Percentiles rank a stretch among this genome's conserved stretches.
These are phyloP conservation scores for Leccinum broughii DNA, from an alignment of 768 basidiomycete genomes.

Conservation along the genomic window DNA sequence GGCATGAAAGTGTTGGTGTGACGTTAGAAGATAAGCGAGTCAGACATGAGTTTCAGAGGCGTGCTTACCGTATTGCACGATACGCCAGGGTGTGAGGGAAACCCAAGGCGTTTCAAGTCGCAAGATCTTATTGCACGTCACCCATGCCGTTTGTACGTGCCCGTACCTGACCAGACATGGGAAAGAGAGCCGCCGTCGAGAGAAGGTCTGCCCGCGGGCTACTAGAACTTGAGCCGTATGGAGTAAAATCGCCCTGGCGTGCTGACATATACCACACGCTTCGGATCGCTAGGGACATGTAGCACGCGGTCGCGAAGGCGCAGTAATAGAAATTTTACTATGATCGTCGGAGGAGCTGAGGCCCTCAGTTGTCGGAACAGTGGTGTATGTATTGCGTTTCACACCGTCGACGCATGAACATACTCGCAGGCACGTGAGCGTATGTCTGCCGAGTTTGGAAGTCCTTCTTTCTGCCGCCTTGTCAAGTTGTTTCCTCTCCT, in stretches of 20 bases:
- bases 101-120: conserved; percentile 16
- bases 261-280: neutral
- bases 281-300: neutral
- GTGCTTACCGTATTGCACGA: neutral
- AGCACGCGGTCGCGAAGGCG: conserved; percentile 1
- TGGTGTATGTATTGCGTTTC: neutral
- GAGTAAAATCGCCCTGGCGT: neutral
- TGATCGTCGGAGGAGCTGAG: neutral
- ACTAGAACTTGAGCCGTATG: neutral
- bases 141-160: neutral
- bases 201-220: neutral
- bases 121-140: neutral
- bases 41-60: conserved; percentile 11
- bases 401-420: neutral
- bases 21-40: conserved; percentile 21
- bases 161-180: conserved; percentile 4
- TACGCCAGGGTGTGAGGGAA: neutral
- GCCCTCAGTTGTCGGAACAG: neutral
- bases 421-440: conserved; percentile 18
- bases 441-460: conserved; percentile 26
- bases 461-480: conserved; percentile 18
- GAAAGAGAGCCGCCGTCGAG: neutral
- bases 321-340: neutral
- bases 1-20: conserved; percentile 8
- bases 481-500: conserved; percentile 16